Conservation (phyloP, 139 green algal genomes). For the Dunaliella primolecta region DNA sequence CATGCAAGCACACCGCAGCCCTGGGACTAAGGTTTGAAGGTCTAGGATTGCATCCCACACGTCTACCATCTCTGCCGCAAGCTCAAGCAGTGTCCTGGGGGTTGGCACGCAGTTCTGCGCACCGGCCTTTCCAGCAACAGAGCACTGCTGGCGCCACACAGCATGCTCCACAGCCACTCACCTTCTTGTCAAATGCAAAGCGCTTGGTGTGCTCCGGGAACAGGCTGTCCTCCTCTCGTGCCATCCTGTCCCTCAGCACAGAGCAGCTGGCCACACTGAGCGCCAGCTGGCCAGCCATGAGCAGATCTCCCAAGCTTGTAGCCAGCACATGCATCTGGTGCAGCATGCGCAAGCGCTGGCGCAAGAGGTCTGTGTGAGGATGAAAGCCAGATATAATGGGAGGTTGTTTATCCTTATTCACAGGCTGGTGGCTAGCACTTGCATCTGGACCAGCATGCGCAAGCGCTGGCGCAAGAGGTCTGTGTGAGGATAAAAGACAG, state of each 20-base stretch:
- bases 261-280: not conserved
- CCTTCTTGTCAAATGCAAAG: slow-evolving; percentile 12
- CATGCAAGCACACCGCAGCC: too few species aligned
- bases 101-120: too few species aligned
- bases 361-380: slow-evolving; percentile 13
- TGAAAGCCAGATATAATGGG: too few species aligned
- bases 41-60: too few species aligned
- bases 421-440: too few species aligned
- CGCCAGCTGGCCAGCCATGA: slow-evolving; percentile 16
- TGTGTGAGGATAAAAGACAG: not conserved
- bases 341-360: slow-evolving; percentile 19
- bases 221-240: not conserved
- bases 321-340: not conserved
- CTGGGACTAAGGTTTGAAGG: too few species aligned
- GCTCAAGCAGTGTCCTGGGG: too few species aligned
- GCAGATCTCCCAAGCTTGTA: not conserved
- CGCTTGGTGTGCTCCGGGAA: slow-evolving; percentile 25
- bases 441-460: too few species aligned
- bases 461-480: slow-evolving; percentile 5
- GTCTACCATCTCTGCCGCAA: too few species aligned
- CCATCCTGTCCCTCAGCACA: not conserved
- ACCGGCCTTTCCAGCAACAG: too few species aligned
- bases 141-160: too few species aligned
- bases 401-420: too few species aligned
- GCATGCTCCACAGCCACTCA: not conserved